Percentiles rank a stretch among this genome's conserved stretches.
phyloP scores from a whole-genome alignment of 306 rosid species.

The Sicyos baderoa region DNA sequence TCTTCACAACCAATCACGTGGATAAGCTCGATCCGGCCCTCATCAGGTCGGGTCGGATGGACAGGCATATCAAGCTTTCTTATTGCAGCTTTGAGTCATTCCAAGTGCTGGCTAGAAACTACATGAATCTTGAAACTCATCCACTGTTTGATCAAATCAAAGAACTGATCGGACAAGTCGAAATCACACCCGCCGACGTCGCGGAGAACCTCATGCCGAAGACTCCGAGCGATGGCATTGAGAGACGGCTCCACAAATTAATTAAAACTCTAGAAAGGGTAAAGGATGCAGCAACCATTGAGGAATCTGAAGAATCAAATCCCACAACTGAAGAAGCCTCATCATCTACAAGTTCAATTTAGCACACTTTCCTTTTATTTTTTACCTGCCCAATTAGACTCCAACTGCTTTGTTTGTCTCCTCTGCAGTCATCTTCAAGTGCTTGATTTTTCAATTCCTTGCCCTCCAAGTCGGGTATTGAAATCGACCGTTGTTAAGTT shows the following conservation, averaged over 20 bases:
- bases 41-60: constrained; percentile 82
- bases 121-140: constrained; percentile 51
- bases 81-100: constrained; percentile 67
- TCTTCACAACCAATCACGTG: constrained; percentile 73
- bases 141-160: constrained; percentile 38
- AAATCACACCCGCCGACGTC: constrained; percentile 76
- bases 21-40: constrained; percentile 87
- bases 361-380: not conserved
- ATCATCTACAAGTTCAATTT: not conserved
- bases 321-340: not conserved
- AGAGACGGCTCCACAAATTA: constrained; percentile 48
- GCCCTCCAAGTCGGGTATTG: no score
- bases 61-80: constrained; percentile 69
- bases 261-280: constrained; percentile 45
- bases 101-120: constrained; percentile 63
- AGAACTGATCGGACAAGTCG: constrained; percentile 34
- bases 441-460: no score
- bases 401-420: no score
- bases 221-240: constrained; percentile 50
- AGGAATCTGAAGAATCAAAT: not conserved
- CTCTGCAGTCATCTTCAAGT: no score
- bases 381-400: no score
- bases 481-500: no score
- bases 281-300: constrained; percentile 19
- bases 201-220: constrained; percentile 73